These are phyloP conservation scores for Boletus vinaceobasis DNA, from an alignment of 768 basidiomycete species.

Conservation along the genomic window DNA sequence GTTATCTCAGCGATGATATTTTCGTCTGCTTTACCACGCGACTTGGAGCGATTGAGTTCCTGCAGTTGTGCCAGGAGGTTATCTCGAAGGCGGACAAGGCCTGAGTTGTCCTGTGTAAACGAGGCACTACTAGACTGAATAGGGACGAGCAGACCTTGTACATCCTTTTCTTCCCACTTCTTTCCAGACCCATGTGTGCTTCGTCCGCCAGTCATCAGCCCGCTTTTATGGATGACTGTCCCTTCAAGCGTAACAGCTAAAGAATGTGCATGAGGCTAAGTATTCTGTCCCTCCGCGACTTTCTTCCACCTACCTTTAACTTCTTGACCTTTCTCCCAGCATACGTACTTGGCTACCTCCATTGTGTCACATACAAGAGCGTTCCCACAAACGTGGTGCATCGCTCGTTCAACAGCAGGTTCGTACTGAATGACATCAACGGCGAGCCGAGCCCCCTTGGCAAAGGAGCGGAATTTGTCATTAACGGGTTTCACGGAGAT, in stretches of 20 bases:
- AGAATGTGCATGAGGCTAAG: not conserved
- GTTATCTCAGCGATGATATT: constrained; percentile 70
- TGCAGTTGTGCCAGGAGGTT: constrained; percentile 68
- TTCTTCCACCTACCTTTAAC: constrained; percentile 86
- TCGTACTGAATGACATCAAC: constrained; percentile 85
- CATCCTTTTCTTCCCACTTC: constrained; percentile 94
- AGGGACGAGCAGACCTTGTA: constrained; percentile 57
- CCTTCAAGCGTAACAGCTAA: constrained; percentile 95
- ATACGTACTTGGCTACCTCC: constrained; percentile 87
- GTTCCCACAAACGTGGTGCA: constrained; percentile 95
- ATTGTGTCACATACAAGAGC: constrained; percentile 93
- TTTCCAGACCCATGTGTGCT: constrained; percentile 72
- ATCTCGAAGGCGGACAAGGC: constrained; percentile 62
- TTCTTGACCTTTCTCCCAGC: constrained; percentile 93
- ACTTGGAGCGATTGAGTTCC: constrained; percentile 82
- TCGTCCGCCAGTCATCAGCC: constrained; percentile 92
- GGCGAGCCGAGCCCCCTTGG: constrained; percentile 80
- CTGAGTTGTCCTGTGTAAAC: constrained; percentile 21
- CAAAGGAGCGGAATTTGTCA: constrained; percentile 91
- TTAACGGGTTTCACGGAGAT: constrained; percentile 92
- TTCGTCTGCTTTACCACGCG: constrained; percentile 82
- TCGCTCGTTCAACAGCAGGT: constrained; percentile 84
- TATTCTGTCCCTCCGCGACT: constrained; percentile 9
- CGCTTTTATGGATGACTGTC: constrained; percentile 95
- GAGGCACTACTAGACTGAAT: constrained; percentile 24